Evolutionary conservation across 306 rosid species (phyloP), one percentile per base, ranked within the genome.

Genomic region (Rosa chinensis): DNA sequence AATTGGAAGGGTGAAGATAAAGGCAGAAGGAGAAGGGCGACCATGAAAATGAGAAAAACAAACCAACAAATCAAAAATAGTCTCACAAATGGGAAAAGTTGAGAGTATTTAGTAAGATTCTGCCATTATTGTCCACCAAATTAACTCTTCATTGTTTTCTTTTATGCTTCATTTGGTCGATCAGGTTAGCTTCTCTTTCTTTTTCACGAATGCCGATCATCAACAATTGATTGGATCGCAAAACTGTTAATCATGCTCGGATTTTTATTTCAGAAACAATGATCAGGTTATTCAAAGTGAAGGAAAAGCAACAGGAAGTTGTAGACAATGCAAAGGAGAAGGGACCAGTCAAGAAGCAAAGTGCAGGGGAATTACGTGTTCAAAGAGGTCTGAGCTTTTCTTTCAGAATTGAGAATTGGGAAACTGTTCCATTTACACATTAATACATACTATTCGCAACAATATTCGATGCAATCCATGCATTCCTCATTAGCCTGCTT

Each of bases 311-410:
- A 77, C 81, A 81, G 62, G 86, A 86, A 79, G 47, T 55, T 14
- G 82, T 80, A 17, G 73, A 63, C 32, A 82, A 80, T 47, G 85
- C 85, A 35, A 83, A 77, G 25, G 82, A 74, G 37, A 61, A 49
- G 52, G 76, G 58, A 20, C 81, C 84, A 0, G 73, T 77, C 50
- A 86, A 82, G 84, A 83, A 80, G 78, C 89, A 80, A 82, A 73
- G 48, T 74, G 82, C 89, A 28, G 89, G 89, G 7, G 89, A 86
- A 78, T 86, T 86, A 21, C 89, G 86, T 37, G 83, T 83, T 73
- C 89, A 83, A 39, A 86, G 70, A 86, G 89, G 86, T 83, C 12
- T 40, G 13, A n/a, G 8, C 18, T 55, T 21, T 18, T 18, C 17
- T 37, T 17, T 32, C 5, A 55, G 21, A 37, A 8, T 39, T 17